These are phyloP conservation scores for Pulicaria dysenterica DNA, from an alignment of 129 eudicot species.

Conservation along the genomic window DNA sequence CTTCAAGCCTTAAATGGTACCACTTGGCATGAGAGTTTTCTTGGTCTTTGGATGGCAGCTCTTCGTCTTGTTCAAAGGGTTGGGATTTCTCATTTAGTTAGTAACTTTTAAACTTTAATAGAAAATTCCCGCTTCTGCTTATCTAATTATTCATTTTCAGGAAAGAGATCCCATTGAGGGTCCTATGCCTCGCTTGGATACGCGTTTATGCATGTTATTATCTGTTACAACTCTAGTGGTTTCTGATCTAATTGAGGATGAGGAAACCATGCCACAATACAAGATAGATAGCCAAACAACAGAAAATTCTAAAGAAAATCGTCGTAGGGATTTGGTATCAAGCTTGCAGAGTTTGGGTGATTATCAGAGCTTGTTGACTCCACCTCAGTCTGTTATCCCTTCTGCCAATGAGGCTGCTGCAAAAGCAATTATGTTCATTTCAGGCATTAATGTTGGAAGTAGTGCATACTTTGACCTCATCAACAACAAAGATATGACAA, in stretches of 20 bases:
- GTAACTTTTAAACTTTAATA: background rate
- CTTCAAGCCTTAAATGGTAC: slow-evolving; percentile 82
- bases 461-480: slow-evolving; percentile 64
- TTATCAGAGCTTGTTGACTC: slow-evolving; percentile 71
- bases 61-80: slow-evolving; percentile 97
- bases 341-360: slow-evolving; percentile 75
- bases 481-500: slow-evolving; percentile 66
- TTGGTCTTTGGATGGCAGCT: slow-evolving; percentile 98
- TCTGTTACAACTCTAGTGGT: slow-evolving; percentile 76
- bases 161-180: slow-evolving; percentile 99
- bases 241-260: slow-evolving; percentile 84
- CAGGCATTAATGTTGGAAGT: slow-evolving; percentile 63
- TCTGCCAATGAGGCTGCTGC: slow-evolving; percentile 96
- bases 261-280: slow-evolving; percentile 44
- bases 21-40: slow-evolving; percentile 85
- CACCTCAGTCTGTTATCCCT: slow-evolving; percentile 68
- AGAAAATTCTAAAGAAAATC: slow-evolving; percentile 43
- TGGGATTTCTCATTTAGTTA: slow-evolving; percentile 24
- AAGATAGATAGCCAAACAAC: slow-evolving; percentile 38
- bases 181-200: slow-evolving; percentile 89
- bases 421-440: slow-evolving; percentile 77
- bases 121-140: background rate
- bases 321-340: slow-evolving; percentile 67
- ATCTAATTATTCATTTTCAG: slow-evolving; percentile 36
- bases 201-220: slow-evolving; percentile 85